Base-by-base conservation (phyloP, 169 alveolate genomes). In the Plasmodium cynomolgi region DNA sequence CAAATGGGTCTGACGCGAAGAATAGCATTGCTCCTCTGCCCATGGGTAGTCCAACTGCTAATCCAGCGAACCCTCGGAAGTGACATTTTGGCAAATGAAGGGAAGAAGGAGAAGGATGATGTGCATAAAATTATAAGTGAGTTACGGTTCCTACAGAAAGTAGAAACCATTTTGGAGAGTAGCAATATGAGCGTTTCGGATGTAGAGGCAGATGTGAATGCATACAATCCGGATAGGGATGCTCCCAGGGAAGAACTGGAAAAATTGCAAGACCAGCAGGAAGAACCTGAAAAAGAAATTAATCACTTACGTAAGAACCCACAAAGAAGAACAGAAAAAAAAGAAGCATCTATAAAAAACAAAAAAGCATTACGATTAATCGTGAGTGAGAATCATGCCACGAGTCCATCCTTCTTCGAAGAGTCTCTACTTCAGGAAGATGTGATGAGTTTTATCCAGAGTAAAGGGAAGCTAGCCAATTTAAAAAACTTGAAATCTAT, bases 371-470 rank as follows among this genome's bases (percentile, higher is more conserved):
- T 88, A 47, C 58, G 94, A 11, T 41, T 88, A 39, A 44, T 88
- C 1, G 94, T 88, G 26, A 88, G 94, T 37, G 90, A 88, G 37
- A 81, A 88, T 41, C 94, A 88, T 68, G 13, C 77, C 2, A 88
- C 94, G 3, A 88, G 58, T 31, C 94, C 94, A 1, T 88, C 94
- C 4, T 88, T 88, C 81, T 88, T 88, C 23, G 84, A 88, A 44
- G 94, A 88, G 72, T 88, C 94, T 1, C 41, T 88, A 34, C 50
- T 88, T 34, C 79, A 88, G 71, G 83, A 79, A 37, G 94, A 77
- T 5, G 82, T 88, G 31, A 2, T 77, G 34, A 79, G 91, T 1
- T 79, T 88, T 29, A 54, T 88, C 31, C 82, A 88, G 39, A 88
- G 94, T 9, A 88, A 88, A 88, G 94, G 94, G 17, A 81, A 23